Conservation (phyloP, 805 yeast genomes). For the Candida silvicultrix region DNA sequence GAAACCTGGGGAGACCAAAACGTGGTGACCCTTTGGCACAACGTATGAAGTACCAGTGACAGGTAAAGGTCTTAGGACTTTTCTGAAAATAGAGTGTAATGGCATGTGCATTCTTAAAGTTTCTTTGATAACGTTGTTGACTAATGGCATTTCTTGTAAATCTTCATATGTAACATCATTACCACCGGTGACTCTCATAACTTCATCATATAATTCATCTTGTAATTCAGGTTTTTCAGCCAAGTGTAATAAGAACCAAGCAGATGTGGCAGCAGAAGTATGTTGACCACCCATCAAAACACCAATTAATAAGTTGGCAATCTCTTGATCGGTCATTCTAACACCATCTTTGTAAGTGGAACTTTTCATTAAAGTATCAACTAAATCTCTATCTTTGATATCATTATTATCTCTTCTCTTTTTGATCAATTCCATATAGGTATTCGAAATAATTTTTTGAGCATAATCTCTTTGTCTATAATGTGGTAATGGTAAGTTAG, state of each 20-base stretch:
- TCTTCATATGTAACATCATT: slow-evolving; percentile 74
- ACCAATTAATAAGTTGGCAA: slow-evolving; percentile 90
- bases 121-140: slow-evolving; percentile 83
- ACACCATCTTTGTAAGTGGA: slow-evolving; percentile 92
- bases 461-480: slow-evolving; percentile 85
- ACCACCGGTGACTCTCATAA: slow-evolving; percentile 53
- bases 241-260: slow-evolving; percentile 89
- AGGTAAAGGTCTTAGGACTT: slow-evolving; percentile 70
- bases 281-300: slow-evolving; percentile 99
- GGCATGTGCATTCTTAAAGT: slow-evolving; percentile 96
- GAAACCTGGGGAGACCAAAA: slow-evolving; percentile 91
- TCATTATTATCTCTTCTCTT: slow-evolving; percentile 73
- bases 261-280: slow-evolving; percentile 92
- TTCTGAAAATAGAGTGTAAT: slow-evolving; percentile 90
- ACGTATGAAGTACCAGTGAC: slow-evolving; percentile 76
- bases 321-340: slow-evolving; percentile 90
- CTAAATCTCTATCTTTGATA: slow-evolving; percentile 78
- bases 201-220: slow-evolving; percentile 73
- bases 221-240: slow-evolving; percentile 85
- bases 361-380: slow-evolving; percentile 77
- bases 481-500: slow-evolving; percentile 82
- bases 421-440: slow-evolving; percentile 74
- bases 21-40: slow-evolving; percentile 86
- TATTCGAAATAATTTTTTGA: slow-evolving; percentile 69
- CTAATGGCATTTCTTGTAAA: slow-evolving; percentile 72